Conservation (phyloP, 2,329 filamentous ascomycete genomes). For the Paramyrothecium sp. region DNA sequence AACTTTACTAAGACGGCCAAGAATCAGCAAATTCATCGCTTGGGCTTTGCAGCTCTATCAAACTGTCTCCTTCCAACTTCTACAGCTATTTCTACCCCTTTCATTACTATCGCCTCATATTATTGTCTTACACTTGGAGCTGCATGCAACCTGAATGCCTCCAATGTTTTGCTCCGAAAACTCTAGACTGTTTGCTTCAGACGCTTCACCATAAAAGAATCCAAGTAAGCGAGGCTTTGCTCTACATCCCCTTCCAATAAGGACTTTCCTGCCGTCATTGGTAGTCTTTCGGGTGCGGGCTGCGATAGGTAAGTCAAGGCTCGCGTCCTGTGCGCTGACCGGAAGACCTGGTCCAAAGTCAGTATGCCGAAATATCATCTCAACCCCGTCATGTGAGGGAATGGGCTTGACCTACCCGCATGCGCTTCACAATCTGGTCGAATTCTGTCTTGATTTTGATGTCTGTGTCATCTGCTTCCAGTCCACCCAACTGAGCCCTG, state of each 20-base stretch:
- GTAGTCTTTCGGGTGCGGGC: conserved; percentile 28
- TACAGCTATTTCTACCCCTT: too few species aligned
- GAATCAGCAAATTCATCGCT: too few species aligned
- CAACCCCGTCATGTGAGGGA: neutral
- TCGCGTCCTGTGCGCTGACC: conserved; percentile 25
- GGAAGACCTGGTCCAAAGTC: conserved; percentile 18
- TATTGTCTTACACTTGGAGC: too few species aligned
- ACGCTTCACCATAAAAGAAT: neutral
- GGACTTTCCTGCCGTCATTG: conserved; percentile 33
- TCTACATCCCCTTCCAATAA: conserved; percentile 8
- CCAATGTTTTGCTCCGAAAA: too few species aligned
- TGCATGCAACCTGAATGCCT: too few species aligned
- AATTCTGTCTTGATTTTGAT: conserved; percentile 19
- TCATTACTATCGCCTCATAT: too few species aligned
- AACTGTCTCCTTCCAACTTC: too few species aligned
- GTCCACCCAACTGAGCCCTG: conserved; percentile 9
- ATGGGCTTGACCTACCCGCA: conserved; percentile 23
- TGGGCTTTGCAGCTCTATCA: too few species aligned
- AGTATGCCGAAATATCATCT: neutral
- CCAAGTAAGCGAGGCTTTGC: neutral
- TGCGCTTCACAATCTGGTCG: conserved; percentile 25
- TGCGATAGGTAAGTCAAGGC: conserved; percentile 24
- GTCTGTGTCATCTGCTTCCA: conserved; percentile 11
- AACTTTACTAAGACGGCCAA: too few species aligned
- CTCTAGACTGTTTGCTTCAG: neutral